Evolutionary conservation across 148 eudicot species (phyloP).

Genomic region (Mesembryanthemum crystallinum): DNA sequence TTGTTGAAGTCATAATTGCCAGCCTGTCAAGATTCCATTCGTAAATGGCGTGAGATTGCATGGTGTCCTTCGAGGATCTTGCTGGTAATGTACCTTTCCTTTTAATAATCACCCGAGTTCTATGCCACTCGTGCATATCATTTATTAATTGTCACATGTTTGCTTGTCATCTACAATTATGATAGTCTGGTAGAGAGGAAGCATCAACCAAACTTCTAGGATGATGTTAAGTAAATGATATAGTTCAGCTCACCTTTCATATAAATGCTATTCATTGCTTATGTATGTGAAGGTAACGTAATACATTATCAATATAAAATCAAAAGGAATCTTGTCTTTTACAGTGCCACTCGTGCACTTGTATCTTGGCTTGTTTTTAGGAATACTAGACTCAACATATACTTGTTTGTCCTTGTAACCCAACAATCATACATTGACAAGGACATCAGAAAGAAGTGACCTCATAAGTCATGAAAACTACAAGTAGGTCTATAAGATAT

Average conservation of each 20-base stretch:
- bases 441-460: neutral
- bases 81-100: neutral
- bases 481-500: neutral
- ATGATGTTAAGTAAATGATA: neutral
- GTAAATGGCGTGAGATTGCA: neutral
- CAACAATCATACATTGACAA: neutral
- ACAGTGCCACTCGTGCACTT: neutral
- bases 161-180: neutral
- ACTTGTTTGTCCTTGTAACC: neutral
- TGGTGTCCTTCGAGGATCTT: neutral
- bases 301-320: neutral
- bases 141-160: neutral
- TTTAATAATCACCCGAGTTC: neutral
- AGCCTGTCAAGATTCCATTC: neutral
- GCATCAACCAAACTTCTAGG: neutral
- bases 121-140: neutral
- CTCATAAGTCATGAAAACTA: neutral
- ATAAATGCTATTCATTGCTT: neutral
- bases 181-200: neutral
- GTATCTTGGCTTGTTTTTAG: neutral
- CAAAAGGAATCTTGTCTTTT: neutral
- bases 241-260: neutral
- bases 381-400: neutral
- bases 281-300: neutral
- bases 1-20: neutral